Percentiles rank a stretch among this genome's conserved stretches.
Evolutionary conservation across 2,329 filamentous ascomycete species (phyloP).

Genomic region (Thelonectria olida): DNA sequence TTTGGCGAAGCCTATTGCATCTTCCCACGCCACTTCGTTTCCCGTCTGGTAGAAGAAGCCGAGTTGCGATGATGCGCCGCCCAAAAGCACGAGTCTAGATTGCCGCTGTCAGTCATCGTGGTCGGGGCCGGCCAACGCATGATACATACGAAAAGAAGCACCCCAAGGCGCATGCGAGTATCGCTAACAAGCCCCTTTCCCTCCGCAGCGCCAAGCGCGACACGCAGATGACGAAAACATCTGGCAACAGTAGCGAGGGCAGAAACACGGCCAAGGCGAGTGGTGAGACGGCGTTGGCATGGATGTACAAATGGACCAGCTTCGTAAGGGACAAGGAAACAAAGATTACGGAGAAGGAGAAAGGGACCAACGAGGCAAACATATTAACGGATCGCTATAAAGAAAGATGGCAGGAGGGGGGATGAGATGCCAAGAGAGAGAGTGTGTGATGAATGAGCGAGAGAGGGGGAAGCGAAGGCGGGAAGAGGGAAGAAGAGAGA

Average conservation of each 20-base stretch:
- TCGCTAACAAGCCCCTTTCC: slow-evolving; percentile 36
- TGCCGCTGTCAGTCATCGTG: slow-evolving; percentile 1
- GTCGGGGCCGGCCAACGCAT: not conserved
- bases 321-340: slow-evolving; percentile 43
- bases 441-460: slow-evolving; percentile 7
- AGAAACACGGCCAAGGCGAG: slow-evolving; percentile 40
- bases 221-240: slow-evolving; percentile 37
- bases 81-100: slow-evolving; percentile 38
- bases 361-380: slow-evolving; percentile 38
- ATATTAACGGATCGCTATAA: slow-evolving; percentile 22
- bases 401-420: not conserved
- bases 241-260: slow-evolving; percentile 41
- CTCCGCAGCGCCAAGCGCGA: slow-evolving; percentile 41
- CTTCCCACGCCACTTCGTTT: slow-evolving; percentile 44
- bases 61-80: slow-evolving; percentile 43
- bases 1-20: slow-evolving; percentile 41
- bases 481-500: not conserved
- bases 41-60: slow-evolving; percentile 45
- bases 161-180: slow-evolving; percentile 33
- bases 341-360: slow-evolving; percentile 42
- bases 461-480: not conserved
- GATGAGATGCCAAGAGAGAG: not conserved
- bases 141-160: slow-evolving; percentile 39
- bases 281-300: slow-evolving; percentile 37
- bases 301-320: slow-evolving; percentile 41